Evolutionary conservation across 192 early-diverging fungal species (phyloP), one percentile per base, ranked within the genome.

Genomic region (Rhizophagus sp.): DNA sequence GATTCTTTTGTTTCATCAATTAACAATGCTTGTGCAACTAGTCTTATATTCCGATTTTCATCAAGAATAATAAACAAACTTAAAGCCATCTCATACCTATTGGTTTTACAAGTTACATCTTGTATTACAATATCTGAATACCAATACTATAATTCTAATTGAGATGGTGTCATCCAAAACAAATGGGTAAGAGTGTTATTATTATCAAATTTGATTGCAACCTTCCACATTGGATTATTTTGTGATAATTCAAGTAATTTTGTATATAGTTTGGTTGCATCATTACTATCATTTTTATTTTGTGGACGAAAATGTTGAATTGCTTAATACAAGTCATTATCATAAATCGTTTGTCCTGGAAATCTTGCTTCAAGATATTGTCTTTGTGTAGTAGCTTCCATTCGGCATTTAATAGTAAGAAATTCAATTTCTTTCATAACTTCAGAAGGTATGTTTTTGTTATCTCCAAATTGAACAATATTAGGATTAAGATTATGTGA

Each of bases 171-270:
- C n/a, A n/a, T n/a, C n/a, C n/a, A n/a, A n/a, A n/a, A n/a, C n/a
- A n/a, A n/a, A n/a, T n/a, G n/a, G n/a, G n/a, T n/a, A n/a, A 52
- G 17, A 52, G 17, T 52, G 3, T 52, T 52, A 65, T 65, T 27
- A 65, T 65, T 19, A 27, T 65, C 63, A 65, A 65, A 65, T 65
- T 65, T 65, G 19, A 65, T 24, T 0, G 63, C 63, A 19, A 65
- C 63, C 19, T 65, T 65, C 25, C 27, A 65, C 8, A 65, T 65
- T 65, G 63, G n/a, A 65, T 65, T 65, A 65, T 65, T 65, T 65
- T 65, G 24, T 27, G 9, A 65, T 19, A 27, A 27, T 65, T 63
- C 62, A 22, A 63, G 62, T 63, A 63, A 24, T 11, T 65, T 65
- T 24, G 63, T 65, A 65, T 65, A 65, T 2, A 65, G 12, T 27